Base-by-base conservation (phyloP, 768 basidiomycete species). In the Pulveroboletus sp. region DNA sequence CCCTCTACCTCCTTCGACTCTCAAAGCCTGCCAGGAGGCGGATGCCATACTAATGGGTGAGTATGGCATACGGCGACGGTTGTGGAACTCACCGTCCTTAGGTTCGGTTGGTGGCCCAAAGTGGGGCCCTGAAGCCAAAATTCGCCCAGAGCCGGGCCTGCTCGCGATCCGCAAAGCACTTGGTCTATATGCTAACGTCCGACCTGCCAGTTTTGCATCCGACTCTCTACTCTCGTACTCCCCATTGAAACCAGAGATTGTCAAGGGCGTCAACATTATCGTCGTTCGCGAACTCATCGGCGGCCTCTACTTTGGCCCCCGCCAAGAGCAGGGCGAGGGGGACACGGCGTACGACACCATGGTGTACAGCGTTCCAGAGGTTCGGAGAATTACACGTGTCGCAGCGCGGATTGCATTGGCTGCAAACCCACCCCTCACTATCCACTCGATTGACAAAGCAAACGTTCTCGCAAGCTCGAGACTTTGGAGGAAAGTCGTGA, bases 81-180 rank as follows among this genome's bases (percentile, higher is more conserved):
- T n/a, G 17, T 17, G 2, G 4, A 33, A 36, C 50, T 57, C 36
- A 61, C 39, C 45, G 31, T 37, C 18, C 18, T n/a, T 49, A 97
- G 95, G 95, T 57, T 86, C 95, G 17, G 89, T 98, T 57, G 96
- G 96, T 51, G 96, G 96, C n/a, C 96, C 96, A 12, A 97, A 97
- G 71, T 99, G 96, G 96, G 94, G 93, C 42, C 87, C 94, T 3
- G 80, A 84, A 49, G 78, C 81, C 52, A 85, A 86, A 67, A 82
- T 97, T 47, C 85, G 96, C 49, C 96, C 96, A 15, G 96, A 99
- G 68, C 81, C 82, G 53, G 96, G 96, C 47, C 80, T 99, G 10
- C 83, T 99, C 27, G 67, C 74, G 7, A 80, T 99, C 46, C 85
- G 96, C 58, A 98, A 99, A 71, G 82, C 81, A 27, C 85, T 98